These are phyloP conservation scores for Colletotrichum siamense DNA, from an alignment of 2,329 filamentous ascomycete genomes.

Conservation along the genomic window DNA sequence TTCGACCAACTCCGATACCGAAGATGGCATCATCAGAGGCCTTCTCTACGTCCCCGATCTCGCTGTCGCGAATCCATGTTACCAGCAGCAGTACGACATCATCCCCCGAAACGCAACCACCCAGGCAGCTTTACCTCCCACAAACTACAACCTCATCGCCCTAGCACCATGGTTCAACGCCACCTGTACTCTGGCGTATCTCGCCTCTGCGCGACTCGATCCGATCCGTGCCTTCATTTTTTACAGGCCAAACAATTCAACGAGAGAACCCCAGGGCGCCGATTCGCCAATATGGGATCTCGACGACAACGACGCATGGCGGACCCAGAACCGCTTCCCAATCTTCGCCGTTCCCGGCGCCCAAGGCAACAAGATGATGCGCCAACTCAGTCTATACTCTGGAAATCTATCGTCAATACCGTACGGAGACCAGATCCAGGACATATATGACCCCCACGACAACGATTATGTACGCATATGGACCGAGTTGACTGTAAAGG, in stretches of 20 bases:
- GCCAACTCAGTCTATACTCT: constrained; percentile 77
- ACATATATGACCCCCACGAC: constrained; percentile 59
- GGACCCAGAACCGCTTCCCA: constrained; percentile 72
- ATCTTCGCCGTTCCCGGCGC: constrained; percentile 80
- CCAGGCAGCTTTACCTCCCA: constrained; percentile 68
- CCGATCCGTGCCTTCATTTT: constrained; percentile 69
- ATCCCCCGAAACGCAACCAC: constrained; percentile 80
- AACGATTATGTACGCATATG: constrained; percentile 67
- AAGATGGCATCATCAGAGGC: constrained; percentile 71
- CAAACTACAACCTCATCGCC: constrained; percentile 77
- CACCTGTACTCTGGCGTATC: constrained; percentile 75
- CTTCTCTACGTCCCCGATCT: constrained; percentile 87
- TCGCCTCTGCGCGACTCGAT: constrained; percentile 64
- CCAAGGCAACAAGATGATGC: constrained; percentile 72
- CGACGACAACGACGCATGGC: constrained; percentile 75
- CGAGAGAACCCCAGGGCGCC: constrained; percentile 67
- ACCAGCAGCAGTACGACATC: constrained; percentile 64
- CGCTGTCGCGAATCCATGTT: constrained; percentile 62
- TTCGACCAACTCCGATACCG: constrained; percentile 64
- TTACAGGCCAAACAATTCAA: constrained; percentile 62
- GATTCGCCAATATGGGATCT: constrained; percentile 74
- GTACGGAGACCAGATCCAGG: constrained; percentile 60
- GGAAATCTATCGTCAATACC: constrained; percentile 72
- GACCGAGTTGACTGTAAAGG: constrained; percentile 56
- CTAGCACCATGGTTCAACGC: constrained; percentile 85